Evolutionary conservation across 345 rosid species (phyloP).

Genomic region (Camelina sativa): DNA sequence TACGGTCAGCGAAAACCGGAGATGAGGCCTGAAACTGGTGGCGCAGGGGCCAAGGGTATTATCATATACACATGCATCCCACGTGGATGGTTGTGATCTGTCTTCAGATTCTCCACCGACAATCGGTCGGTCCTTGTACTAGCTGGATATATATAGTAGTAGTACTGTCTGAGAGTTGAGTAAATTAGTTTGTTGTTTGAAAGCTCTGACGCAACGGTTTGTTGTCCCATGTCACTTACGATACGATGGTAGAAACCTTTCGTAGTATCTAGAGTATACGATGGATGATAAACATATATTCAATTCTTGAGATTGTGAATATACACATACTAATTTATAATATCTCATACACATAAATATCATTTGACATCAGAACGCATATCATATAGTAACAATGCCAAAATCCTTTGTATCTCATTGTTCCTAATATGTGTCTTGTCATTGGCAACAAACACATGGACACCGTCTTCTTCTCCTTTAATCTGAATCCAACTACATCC

Average conservation of each 20-base stretch:
- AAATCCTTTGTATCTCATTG: conserved; percentile 40
- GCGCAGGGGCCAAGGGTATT: not conserved
- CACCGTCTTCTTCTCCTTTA: conserved; percentile 38
- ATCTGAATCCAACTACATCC: conserved; percentile 70
- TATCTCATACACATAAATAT: conserved; percentile 13
- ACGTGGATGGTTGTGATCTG: conserved; percentile 38
- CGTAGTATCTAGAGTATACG: not conserved
- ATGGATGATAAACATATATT: not conserved
- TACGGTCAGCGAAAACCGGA: conserved; percentile 30
- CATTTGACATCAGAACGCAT: conserved; percentile 18
- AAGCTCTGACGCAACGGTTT: conserved; percentile 35
- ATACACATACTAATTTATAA: not conserved
- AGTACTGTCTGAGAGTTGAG: too few species aligned
- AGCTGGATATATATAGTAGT: not conserved
- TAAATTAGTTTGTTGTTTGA: not conserved
- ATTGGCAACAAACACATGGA: conserved; percentile 56
- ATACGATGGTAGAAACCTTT: not conserved
- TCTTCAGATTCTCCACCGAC: conserved; percentile 44
- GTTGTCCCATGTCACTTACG: conserved; percentile 23
- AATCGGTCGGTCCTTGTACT: conserved; percentile 33
- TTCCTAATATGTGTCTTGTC: conserved; percentile 51
- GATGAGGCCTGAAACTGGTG: conserved; percentile 14
- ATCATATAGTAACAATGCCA: conserved; percentile 49
- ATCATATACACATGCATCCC: not conserved
- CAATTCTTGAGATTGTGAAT: not conserved